Evolutionary conservation across 2,329 filamentous ascomycete species (phyloP), one percentile per base, ranked within the genome.

Genomic region (Didymella arachidicola): DNA sequence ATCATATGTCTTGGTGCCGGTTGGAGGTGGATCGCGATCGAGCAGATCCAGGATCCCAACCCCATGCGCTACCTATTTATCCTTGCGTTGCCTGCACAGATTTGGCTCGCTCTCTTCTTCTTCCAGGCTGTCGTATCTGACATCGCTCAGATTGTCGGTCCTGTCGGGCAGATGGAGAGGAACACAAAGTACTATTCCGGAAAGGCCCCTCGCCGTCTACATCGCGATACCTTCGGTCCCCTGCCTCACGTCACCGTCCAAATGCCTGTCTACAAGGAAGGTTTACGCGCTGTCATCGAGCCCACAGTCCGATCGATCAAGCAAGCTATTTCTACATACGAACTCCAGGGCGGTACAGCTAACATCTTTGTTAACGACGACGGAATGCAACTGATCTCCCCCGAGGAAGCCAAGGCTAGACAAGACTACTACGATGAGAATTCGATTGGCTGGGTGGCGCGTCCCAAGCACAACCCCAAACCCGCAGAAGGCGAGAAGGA

Each of bases 231-330:
- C 4, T 61, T 59, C 82, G 89, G 46, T 77, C 79, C 77, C 72
- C 81, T 93, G 16, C 90, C 89, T 2, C 90, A 92, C 71, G 83
- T 92, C 63, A 82, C 80, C 3, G 90, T 96, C 41, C 92, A 96
- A 72, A 93, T 91, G 74, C 92, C 92, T 4, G 90, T 96, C 0
- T 96, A 95, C 80, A 95, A 94, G 76, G 92, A 96, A 75, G 91
- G 91, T 64, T 82, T 96, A 2, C 79, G 80, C 34, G 86, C 82
- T 61, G 92, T 96, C 75, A 93, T 93, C 69, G 84, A 83, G 19
- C 91, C 91, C 7, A 94, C 91, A 0, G 86, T 93, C 68, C 87
- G 87, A 69, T 93, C 90, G 2, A 84, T 93, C 77, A 92, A 92
- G 78, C 88, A 91, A 70, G 80, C 81, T 27, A 83, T 83, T 16